phyloP scores from a whole-genome alignment of 1,284 basidiomycete species.

The Hemileia vastatrix region DNA sequence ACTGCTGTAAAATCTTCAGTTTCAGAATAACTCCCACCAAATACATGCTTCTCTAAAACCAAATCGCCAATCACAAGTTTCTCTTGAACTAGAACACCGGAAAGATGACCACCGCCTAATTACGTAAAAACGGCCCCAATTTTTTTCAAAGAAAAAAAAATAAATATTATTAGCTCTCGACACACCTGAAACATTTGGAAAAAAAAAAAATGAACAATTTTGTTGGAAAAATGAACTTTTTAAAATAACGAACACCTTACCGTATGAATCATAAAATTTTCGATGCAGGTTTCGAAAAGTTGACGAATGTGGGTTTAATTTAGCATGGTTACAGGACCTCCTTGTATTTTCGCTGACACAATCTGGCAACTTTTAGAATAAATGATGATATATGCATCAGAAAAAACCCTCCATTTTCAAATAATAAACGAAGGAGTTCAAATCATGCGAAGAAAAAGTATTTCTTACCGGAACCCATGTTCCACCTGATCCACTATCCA shows the following conservation, averaged over 20 bases:
- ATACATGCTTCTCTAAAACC: constrained; percentile 55
- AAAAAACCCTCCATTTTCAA: neutral
- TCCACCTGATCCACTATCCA: constrained; percentile 79
- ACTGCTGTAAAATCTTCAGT: constrained; percentile 55
- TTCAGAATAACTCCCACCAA: constrained; percentile 62
- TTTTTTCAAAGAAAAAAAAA: no score
- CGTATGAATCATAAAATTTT: constrained; percentile 4
- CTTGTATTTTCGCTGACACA: constrained; percentile 32
- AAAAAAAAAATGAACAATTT: no score
- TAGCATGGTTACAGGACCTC: constrained; percentile 54
- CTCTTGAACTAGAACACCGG: constrained; percentile 61
- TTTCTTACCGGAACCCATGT: constrained; percentile 57
- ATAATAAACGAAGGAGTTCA: neutral
- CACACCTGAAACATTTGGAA: neutral
- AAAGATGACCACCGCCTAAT: constrained; percentile 53
- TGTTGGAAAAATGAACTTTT: no score
- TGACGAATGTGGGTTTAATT: constrained; percentile 59
- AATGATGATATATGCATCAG: neutral
- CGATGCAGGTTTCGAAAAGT: constrained; percentile 52
- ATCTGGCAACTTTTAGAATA: constrained; percentile 51
- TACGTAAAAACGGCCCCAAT: neutral
- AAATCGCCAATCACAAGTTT: constrained; percentile 61
- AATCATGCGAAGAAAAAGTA: neutral
- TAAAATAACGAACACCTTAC: no score
- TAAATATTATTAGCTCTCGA: neutral